Evolutionary conservation across 2,329 filamentous ascomycete genomes (phyloP), one percentile per base, ranked within the genome.

Genomic region (Coniosporium tulheliwenetii): DNA sequence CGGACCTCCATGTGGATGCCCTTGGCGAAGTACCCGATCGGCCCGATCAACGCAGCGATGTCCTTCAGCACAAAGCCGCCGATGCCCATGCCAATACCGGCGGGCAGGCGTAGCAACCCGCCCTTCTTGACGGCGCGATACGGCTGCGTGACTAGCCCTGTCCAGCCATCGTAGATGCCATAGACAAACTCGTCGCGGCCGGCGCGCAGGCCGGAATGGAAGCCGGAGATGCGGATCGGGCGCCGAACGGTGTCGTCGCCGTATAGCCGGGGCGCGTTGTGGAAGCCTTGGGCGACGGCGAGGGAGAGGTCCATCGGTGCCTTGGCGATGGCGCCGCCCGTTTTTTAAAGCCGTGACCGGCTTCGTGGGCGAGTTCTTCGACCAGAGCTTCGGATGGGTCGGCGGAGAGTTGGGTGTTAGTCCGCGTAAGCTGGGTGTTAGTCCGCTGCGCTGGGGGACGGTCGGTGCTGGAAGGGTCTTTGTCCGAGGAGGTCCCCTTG

Each of bases 11-110:
- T 81, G 50, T 89, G 77, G 1, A 91, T 68, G 2, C 86, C 86
- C 55, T 87, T 83, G 67, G 87, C 81, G 3, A 83, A 73, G 52
- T 91, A 93, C 5, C 80, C 86, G 0, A 85, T 83, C 3, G 93
- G 60, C 1, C 75, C 74, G 41, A 63, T 61, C 14, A 62, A 56
- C 26, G 65, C 85, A 44, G 83, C 84, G 42, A 79, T 74, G n/a
- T 85, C 82, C 55, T 93, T 93, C 14, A 91, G 62, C 1, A 91
- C 67, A 2, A 93, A 57, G 0, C 87, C 87, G 4, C 84, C 85
- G 33, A 93, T 72, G 0, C 85, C 87, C 54, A 85, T 91, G 1
- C 81, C 85, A 36, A 93, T 69, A 0, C 85, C 85, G 57, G 89
- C 91, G 15, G 86, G 56, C 5, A 89, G 67, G 1, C 87, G 87